Percentiles rank a stretch among this genome's conserved stretches.
phyloP scores from a whole-genome alignment of 2,329 filamentous ascomycete genomes.

The Aureobasidium sp. region DNA sequence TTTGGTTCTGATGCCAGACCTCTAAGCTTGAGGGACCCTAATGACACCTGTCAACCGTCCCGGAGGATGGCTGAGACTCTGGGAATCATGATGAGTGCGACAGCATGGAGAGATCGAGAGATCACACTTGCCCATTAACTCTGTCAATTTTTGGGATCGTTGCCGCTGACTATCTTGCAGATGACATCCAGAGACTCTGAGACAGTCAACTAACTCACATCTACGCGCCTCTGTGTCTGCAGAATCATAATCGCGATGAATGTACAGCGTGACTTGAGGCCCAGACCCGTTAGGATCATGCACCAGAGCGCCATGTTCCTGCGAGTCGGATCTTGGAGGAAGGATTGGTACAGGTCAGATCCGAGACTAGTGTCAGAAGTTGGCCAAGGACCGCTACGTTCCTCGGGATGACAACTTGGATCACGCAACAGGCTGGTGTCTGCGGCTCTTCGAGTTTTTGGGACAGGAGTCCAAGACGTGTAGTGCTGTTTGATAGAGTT shows the following conservation, averaged over 20 bases:
- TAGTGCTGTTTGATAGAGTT: neutral
- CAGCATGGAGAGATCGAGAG: neutral
- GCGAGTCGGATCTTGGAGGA: neutral
- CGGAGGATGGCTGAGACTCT: neutral
- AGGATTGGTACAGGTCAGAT: neutral
- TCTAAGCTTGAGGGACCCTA: neutral
- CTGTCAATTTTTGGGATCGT: neutral
- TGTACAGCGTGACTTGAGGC: neutral
- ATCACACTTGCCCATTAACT: neutral
- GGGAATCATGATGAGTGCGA: neutral
- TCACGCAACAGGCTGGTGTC: neutral
- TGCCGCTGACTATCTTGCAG: neutral
- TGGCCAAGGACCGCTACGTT: neutral
- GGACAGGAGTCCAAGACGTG: neutral
- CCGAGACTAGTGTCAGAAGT: neutral
- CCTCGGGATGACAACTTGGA: neutral
- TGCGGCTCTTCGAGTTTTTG: neutral
- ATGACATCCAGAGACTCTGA: neutral
- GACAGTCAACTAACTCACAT: neutral
- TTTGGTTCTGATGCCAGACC: neutral
- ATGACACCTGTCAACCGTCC: conserved; percentile 1
- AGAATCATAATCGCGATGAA: neutral
- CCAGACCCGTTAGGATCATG: neutral
- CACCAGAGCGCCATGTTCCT: neutral
- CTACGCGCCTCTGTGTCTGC: neutral